Evolutionary conservation across 345 rosid genomes (phyloP).

Genomic region (Salix arbutifolia): DNA sequence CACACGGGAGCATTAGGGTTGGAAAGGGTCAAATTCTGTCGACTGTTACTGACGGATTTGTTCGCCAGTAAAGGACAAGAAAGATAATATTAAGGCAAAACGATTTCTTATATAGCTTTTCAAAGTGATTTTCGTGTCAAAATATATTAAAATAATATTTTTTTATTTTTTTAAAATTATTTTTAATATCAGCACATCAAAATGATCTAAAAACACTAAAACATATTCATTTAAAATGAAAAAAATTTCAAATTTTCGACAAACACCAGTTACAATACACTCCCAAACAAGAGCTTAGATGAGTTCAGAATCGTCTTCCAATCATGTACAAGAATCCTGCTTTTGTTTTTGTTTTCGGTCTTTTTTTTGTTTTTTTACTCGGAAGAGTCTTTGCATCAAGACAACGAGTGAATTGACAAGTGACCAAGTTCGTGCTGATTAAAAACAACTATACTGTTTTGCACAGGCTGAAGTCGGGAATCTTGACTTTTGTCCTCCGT

Average conservation of each 20-base stretch:
- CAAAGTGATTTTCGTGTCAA: too few relatives aligned
- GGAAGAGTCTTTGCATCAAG: constrained; percentile 19
- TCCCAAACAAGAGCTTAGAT: too few relatives aligned
- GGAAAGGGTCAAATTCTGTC: not conserved
- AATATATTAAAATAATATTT: too few relatives aligned
- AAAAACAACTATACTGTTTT: not conserved
- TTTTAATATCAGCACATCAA: too few relatives aligned
- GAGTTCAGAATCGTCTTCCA: not conserved
- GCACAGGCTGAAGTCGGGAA: constrained; percentile 20
- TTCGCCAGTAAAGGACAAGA: not conserved
- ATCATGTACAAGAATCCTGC: not conserved
- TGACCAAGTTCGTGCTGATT: constrained; percentile 13
- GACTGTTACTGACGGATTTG: not conserved
- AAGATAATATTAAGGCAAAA: not conserved
- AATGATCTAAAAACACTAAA: too few relatives aligned
- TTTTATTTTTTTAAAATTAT: too few relatives aligned
- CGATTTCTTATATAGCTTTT: not conserved
- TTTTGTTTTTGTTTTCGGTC: too few relatives aligned
- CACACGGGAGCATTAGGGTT: not conserved
- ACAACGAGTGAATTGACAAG: constrained; percentile 14
- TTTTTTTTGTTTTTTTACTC: not conserved
- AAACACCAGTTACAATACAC: too few relatives aligned
- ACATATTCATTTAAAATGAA: too few relatives aligned
- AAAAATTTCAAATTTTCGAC: too few relatives aligned
- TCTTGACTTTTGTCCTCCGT: constrained; percentile 24